Evolutionary conservation across 2,329 filamentous ascomycete species (phyloP).

Genomic region (Pseudogymnoascus pannorum): DNA sequence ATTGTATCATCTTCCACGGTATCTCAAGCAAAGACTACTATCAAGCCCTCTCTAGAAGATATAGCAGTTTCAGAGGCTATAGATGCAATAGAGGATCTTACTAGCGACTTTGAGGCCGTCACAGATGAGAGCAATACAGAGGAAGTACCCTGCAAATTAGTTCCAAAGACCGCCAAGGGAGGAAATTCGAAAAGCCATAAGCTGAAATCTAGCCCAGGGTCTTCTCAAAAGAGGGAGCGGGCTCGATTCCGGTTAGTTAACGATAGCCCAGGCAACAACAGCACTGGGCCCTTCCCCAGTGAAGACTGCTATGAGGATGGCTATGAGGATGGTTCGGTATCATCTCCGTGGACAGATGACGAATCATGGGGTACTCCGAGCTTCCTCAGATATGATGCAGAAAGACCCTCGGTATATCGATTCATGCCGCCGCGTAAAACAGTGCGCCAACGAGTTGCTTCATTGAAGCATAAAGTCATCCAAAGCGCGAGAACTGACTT

Average conservation of each 20-base stretch:
- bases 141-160: not conserved
- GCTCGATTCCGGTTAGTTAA: not conserved
- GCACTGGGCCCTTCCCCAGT: not conserved
- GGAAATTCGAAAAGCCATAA: not conserved
- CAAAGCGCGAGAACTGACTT: not conserved
- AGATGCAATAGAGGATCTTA: not conserved
- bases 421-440: not conserved
- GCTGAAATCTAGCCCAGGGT: not conserved
- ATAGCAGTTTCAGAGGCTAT: not conserved
- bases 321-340: not conserved
- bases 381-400: not conserved
- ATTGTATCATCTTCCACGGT: not conserved
- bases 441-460: not conserved
- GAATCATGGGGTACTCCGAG: not conserved
- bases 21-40: not conserved
- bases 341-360: not conserved
- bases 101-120: not conserved
- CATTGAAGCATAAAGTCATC: not conserved
- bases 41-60: not conserved
- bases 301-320: not conserved
- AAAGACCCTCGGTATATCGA: not conserved
- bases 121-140: not conserved
- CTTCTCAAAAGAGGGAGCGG: not conserved
- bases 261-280: not conserved
- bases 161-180: not conserved